Percentiles rank a stretch among this genome's conserved stretches.
These are phyloP conservation scores for Cucurbita ficifolia DNA, from an alignment of 306 rosid species.

Conservation along the genomic window DNA sequence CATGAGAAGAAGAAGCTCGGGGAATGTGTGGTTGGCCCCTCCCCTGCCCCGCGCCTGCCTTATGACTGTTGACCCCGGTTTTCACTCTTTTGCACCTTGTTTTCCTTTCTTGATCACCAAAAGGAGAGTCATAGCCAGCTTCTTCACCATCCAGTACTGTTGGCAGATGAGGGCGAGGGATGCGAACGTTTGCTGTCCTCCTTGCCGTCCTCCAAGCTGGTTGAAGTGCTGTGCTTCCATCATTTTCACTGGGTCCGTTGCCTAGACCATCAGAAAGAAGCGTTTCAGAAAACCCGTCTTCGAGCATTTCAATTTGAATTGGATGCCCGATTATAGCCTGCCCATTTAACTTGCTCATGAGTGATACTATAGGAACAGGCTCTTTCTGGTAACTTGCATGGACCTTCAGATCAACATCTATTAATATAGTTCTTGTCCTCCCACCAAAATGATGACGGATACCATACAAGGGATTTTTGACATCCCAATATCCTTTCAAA, in stretches of 20 bases:
- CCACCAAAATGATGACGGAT: slow-evolving; percentile 33
- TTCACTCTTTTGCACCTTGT: slow-evolving; percentile 29
- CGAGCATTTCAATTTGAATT: slow-evolving; percentile 61
- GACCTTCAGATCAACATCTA: slow-evolving; percentile 80
- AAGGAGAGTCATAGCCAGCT: slow-evolving; percentile 25
- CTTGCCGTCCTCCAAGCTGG: slow-evolving; percentile 97
- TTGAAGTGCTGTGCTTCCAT: slow-evolving; percentile 54
- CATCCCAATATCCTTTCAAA: slow-evolving; percentile 47
- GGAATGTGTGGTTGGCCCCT: slow-evolving; percentile 26
- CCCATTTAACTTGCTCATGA: slow-evolving; percentile 78
- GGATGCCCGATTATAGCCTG: slow-evolving; percentile 87
- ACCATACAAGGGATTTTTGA: slow-evolving; percentile 31
- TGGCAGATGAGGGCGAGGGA: slow-evolving; percentile 65
- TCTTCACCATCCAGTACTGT: slow-evolving; percentile 45
- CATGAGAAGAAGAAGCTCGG: slow-evolving; percentile 22
- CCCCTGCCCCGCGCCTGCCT: slow-evolving; percentile 29
- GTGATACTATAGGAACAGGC: slow-evolving; percentile 85
- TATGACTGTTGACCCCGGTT: slow-evolving; percentile 38
- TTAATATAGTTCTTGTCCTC: slow-evolving; percentile 39
- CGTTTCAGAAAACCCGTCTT: slow-evolving; percentile 56
- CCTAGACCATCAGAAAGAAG: slow-evolving; percentile 50
- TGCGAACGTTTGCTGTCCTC: slow-evolving; percentile 83
- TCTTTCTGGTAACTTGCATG: slow-evolving; percentile 73
- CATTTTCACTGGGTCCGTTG: slow-evolving; percentile 39
- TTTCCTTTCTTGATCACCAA: slow-evolving; percentile 42